phyloP scores from a whole-genome alignment of 352 stramenopile species.

The Pythium myriotylum region DNA sequence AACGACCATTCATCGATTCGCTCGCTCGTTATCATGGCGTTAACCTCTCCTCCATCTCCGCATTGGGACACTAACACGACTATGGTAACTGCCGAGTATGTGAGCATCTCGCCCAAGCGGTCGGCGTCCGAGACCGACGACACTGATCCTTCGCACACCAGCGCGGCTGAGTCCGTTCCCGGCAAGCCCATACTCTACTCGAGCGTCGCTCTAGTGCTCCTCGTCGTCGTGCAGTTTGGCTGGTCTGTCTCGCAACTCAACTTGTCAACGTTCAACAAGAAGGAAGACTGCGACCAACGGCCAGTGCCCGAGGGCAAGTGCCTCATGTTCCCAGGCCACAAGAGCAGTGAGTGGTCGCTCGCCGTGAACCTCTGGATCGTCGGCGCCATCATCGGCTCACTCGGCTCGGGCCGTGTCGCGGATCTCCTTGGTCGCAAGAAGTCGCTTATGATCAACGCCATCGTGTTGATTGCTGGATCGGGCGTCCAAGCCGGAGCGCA shows the following conservation, averaged over 20 bases:
- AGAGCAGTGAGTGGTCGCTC: conserved; percentile 49
- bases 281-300: conserved; percentile 37
- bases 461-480: conserved; percentile 44
- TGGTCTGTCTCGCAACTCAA: conserved; percentile 63
- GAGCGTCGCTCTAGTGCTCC: conserved; percentile 38
- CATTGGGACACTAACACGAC: too few species aligned
- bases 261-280: conserved; percentile 48
- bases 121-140: not conserved
- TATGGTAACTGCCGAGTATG: conserved; percentile 1
- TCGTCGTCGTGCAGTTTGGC: conserved; percentile 52
- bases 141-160: not conserved
- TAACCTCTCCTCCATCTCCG: too few species aligned
- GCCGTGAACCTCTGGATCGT: conserved; percentile 60
- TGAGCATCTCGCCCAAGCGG: conserved; percentile 6
- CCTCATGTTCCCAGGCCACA: conserved; percentile 61
- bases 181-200: conserved; percentile 40
- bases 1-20: not conserved
- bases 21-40: conserved; percentile 9
- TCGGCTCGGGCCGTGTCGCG: conserved; percentile 36
- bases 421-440: conserved; percentile 54
- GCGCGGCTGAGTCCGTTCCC: not conserved
- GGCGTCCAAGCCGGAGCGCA: conserved; percentile 34
- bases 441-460: conserved; percentile 29
- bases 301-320: conserved; percentile 43
- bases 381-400: conserved; percentile 52